These are phyloP conservation scores for Lupinus albus DNA, from an alignment of 306 rosid genomes.

Conservation along the genomic window DNA sequence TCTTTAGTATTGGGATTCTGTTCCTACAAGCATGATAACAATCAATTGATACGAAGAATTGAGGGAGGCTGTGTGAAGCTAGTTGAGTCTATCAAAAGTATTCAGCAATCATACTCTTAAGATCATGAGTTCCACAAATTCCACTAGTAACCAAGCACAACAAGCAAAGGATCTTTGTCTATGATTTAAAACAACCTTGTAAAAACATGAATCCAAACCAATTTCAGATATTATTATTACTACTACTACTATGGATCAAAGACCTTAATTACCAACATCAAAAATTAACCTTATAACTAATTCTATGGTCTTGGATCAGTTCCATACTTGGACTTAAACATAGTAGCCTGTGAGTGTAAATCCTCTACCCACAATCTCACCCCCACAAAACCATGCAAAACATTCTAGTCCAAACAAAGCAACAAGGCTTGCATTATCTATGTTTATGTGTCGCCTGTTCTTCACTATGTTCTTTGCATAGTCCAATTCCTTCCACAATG, in stretches of 20 bases:
- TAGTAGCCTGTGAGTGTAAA: conserved; percentile 57
- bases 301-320: background rate
- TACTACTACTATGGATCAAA: too few species aligned
- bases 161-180: background rate
- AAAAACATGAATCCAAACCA: conserved; percentile 30
- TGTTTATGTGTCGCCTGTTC: conserved; percentile 41
- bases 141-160: background rate
- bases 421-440: conserved; percentile 44
- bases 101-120: background rate
- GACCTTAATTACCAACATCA: conserved; percentile 1
- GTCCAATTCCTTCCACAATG: conserved; percentile 52
- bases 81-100: too few species aligned
- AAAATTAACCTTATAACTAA: conserved; percentile 16
- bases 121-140: background rate
- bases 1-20: too few species aligned
- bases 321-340: conserved; percentile 34
- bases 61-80: too few species aligned
- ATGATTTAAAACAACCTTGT: conserved; percentile 3
- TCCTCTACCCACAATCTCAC: conserved; percentile 59
- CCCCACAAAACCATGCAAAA: conserved; percentile 58
- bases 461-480: conserved; percentile 39
- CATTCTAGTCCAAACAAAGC: conserved; percentile 60
- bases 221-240: conserved; percentile 36
- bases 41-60: too few species aligned
- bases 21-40: background rate